Conservation (phyloP, 805 yeast genomes). For the Wickerhamiella azyma region DNA sequence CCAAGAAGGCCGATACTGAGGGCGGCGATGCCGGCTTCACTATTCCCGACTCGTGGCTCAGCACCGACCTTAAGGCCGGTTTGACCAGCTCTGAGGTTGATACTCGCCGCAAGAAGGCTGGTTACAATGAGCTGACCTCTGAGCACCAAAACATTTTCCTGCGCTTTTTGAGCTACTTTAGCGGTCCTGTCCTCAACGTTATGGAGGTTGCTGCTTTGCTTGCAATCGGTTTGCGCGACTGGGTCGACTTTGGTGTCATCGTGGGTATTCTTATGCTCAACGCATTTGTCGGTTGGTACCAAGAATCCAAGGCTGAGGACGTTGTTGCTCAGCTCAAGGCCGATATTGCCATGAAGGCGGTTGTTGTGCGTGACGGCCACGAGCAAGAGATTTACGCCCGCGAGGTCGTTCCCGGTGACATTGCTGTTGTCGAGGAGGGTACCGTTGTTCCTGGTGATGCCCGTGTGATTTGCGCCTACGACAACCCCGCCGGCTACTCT, state of each 20-base stretch:
- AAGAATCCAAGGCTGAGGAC: slow-evolving; percentile 96
- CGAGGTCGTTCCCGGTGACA: slow-evolving; percentile 92
- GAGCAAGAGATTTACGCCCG: slow-evolving; percentile 63
- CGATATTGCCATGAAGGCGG: slow-evolving; percentile 82
- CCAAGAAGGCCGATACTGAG: slow-evolving; percentile 33
- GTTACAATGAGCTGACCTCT: slow-evolving; percentile 79
- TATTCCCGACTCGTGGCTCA: slow-evolving; percentile 70
- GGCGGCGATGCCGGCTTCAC: slow-evolving; percentile 17
- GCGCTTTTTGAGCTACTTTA: slow-evolving; percentile 74
- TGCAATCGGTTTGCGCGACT: slow-evolving; percentile 93
- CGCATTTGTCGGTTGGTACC: slow-evolving; percentile 91
- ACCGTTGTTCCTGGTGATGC: slow-evolving; percentile 88
- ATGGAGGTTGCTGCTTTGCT: slow-evolving; percentile 91
- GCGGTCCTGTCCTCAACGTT: slow-evolving; percentile 90
- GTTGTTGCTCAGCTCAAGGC: slow-evolving; percentile 92
- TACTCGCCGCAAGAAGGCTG: slow-evolving; percentile 79
- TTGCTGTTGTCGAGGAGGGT: slow-evolving; percentile 85
- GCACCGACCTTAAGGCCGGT: slow-evolving; percentile 71
- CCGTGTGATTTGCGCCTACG: slow-evolving; percentile 38
- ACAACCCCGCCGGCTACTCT: slow-evolving; percentile 27
- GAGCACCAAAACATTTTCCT: slow-evolving; percentile 67
- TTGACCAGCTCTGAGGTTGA: slow-evolving; percentile 59
- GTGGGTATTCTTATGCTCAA: slow-evolving; percentile 76
- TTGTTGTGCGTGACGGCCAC: slow-evolving; percentile 73
- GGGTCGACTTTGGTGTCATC: slow-evolving; percentile 98